These are phyloP conservation scores for Pholiota adiposa DNA, from an alignment of 1,284 basidiomycete genomes.

Conservation along the genomic window DNA sequence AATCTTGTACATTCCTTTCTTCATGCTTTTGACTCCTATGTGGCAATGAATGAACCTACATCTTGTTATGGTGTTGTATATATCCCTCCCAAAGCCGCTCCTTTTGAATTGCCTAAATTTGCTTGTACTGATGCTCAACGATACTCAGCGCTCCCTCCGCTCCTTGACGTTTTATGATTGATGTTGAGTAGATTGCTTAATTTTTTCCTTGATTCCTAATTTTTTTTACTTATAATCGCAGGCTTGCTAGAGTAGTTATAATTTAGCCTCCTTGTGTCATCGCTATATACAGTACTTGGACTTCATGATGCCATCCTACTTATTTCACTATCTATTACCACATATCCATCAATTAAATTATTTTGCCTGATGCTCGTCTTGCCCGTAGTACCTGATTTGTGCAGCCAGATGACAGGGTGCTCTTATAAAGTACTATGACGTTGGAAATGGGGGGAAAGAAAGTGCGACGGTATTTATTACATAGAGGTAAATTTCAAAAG, in stretches of 20 bases:
- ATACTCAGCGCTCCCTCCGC: background rate
- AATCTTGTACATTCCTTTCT: background rate
- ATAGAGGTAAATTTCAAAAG: no score
- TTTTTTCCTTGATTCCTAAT: background rate
- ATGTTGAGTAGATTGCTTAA: background rate
- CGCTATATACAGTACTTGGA: no score
- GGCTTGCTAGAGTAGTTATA: no score
- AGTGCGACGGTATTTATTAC: no score
- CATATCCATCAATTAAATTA: no score
- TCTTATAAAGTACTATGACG: no score
- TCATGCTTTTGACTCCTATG: background rate
- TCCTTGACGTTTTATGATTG: background rate
- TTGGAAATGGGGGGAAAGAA: no score
- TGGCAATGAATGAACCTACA: background rate
- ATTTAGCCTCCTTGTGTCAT: background rate
- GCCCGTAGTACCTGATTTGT: no score
- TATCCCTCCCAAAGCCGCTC: background rate
- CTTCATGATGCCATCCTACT: no score
- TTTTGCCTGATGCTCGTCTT: no score
- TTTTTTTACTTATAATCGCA: background rate
- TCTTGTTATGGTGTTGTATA: background rate
- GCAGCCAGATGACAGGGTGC: no score
- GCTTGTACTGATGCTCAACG: background rate
- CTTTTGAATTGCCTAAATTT: background rate
- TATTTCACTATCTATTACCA: no score